Evolutionary conservation across 495 filamentous ascomycete species (phyloP).

Genomic region (Parathielavia appendiculata): DNA sequence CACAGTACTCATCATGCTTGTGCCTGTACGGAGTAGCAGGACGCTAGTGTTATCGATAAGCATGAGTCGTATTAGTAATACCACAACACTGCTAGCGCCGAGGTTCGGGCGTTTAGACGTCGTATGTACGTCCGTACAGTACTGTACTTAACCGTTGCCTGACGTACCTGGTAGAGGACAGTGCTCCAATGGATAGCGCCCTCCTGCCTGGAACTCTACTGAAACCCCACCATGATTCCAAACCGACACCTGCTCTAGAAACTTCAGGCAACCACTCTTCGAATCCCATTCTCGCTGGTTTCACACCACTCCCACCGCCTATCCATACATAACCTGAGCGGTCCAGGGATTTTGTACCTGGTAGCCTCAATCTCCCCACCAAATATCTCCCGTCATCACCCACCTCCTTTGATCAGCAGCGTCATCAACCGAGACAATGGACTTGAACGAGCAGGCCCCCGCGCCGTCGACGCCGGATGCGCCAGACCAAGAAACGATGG

Average conservation of each 20-base stretch:
- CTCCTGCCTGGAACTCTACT: conserved; percentile 9
- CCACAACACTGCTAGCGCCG: no score
- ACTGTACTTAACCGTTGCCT: no score
- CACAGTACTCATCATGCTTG: no score
- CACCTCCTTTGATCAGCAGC: background rate
- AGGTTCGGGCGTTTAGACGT: no score
- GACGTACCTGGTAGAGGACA: no score
- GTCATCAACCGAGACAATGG: conserved; percentile 21
- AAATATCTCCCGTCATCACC: background rate
- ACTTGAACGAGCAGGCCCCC: conserved; percentile 28
- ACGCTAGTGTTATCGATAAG: no score
- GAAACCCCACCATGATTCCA: conserved; percentile 24
- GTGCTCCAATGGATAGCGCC: conserved; percentile 11
- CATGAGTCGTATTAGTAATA: no score
- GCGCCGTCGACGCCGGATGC: conserved; percentile 27
- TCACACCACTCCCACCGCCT: no score
- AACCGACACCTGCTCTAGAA: background rate
- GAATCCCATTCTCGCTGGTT: background rate
- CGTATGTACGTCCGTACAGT: no score
- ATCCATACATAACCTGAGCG: conserved; percentile 2
- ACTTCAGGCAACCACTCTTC: conserved; percentile 11
- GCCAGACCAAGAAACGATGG: conserved; percentile 34
- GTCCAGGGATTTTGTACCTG: background rate
- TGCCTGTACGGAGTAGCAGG: no score
- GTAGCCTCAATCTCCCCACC: background rate